Base-by-base conservation (phyloP, 2,329 filamentous ascomycete species). In the Colletotrichum karsti region DNA sequence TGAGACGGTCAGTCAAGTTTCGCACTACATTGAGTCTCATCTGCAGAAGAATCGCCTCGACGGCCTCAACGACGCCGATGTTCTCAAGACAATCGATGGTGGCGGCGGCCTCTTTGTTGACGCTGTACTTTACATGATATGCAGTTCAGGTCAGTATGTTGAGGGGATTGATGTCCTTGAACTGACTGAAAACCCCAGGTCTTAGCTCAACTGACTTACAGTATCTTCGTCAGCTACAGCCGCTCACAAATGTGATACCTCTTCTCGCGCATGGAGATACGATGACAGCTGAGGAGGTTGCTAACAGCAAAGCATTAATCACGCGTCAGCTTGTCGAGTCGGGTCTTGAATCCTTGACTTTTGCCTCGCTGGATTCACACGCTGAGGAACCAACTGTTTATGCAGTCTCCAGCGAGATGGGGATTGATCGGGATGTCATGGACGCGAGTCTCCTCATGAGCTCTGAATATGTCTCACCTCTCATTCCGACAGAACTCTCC, bases 371-470 rank as follows among this genome's bases (percentile, higher is more conserved):
- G 15, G 75, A 78, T 30, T 58, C 71, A 3, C 50, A 66, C 3
- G 63, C 68, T 46, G 73, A 76, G 39, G 70, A 77, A 55, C 73
- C 78, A 12, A 82, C 82, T 66, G 89, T 91, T 3, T 97, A 93
- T 75, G 90, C 93, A 1, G 86, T 97, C 20, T 98, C 95, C 1
- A 96, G 92, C 20, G 88, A 88, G 12, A 84, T 88, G 24, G 88
- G 87, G 1, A 87, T 88, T 22, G 94, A 98, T 73, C 82, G 90
- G 68, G 93, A 97, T 41, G 90, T 87, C 46, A 97, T 98, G 91
- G 95, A 98, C 77, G 95, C 95, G 18, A 97, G 94, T 74, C 84
- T 97, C 0, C 86, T 98, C 18, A 98, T 98, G 95, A 94, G 91
- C 63, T 91, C 95, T 1, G 93, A 96, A 74, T 98, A 98, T 76